A percentile compares a stretch with the other conserved stretches of the same genome.
phyloP scores from a whole-genome alignment of 768 basidiomycete species.

The Serendipita indica region DNA sequence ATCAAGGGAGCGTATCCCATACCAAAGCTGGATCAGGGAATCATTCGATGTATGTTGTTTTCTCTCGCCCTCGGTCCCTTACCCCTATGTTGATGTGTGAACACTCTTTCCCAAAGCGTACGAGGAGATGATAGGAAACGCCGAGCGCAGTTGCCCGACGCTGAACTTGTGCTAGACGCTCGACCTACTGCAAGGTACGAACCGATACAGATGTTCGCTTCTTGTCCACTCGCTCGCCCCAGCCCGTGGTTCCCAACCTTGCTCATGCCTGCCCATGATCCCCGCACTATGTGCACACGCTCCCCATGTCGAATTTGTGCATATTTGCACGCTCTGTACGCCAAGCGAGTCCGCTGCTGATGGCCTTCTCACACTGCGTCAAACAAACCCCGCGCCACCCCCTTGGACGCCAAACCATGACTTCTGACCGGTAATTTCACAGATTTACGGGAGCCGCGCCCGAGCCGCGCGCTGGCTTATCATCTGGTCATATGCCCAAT shows the following conservation, averaged over 20 bases:
- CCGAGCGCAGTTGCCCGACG: constrained; percentile 31
- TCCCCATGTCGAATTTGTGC: too few relatives aligned
- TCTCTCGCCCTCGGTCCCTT: neutral
- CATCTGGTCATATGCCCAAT: constrained; percentile 85
- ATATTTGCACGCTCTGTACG: too few relatives aligned
- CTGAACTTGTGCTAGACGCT: constrained; percentile 76
- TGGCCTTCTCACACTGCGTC: too few relatives aligned
- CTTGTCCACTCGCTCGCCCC: too few relatives aligned
- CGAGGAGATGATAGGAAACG: constrained; percentile 65
- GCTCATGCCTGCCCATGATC: too few relatives aligned
- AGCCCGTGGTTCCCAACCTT: too few relatives aligned
- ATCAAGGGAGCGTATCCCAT: constrained; percentile 30
- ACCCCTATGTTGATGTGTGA: neutral
- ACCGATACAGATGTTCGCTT: too few relatives aligned
- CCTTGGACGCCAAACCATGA: neutral
- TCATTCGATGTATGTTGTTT: constrained; percentile 35
- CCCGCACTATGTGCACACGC: too few relatives aligned
- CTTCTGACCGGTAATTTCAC: neutral
- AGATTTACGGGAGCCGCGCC: constrained; percentile 72
- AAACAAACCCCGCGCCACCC: neutral
- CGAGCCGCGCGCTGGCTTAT: constrained; percentile 77
- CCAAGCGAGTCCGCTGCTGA: too few relatives aligned
- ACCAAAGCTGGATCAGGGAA: constrained; percentile 36
- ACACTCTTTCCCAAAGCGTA: constrained; percentile 38
- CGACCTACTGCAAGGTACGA: constrained; percentile 67